Evolutionary conservation across 2,329 filamentous ascomycete species (phyloP), one percentile per base, ranked within the genome.

Genomic region (Colletotrichum musae): DNA sequence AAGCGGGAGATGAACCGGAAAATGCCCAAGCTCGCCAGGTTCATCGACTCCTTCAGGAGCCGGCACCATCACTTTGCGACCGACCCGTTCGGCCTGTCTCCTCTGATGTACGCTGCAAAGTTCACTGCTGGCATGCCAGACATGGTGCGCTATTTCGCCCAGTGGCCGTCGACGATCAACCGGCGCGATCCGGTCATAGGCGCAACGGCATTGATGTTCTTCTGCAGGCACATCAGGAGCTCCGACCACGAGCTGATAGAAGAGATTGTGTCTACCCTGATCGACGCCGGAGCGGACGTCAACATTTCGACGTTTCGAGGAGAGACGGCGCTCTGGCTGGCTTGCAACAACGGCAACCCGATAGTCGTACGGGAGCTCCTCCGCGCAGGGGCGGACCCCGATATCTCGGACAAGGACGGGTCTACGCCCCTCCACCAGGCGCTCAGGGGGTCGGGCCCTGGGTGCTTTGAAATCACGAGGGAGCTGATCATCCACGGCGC

Each of bases 91-190:
- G 64, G 66, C 2, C 63, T 72, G 15, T 71, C 65, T 2, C 32
- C 64, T 3, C 51, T 75, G 2, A 73, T 74, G 70, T 53, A 61
- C 36, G 73, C 73, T 24, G 71, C 70, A 6, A 58, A 59, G 9
- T 71, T 48, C 7, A 21, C 45, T 2, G 10, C 26, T 2, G 69
- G 69, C 16, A 57, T 64, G 3, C 48, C 57, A 6, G 54, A 67
- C 13, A 66, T 75, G 63, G 48, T 75, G 7, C 18, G 68, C 6
- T 52, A 68, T 36, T 39, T 75, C 16, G 58, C 73, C 9, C 36
- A 72, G 28, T 64, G 66, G 58, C 41, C 64, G 4, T 21, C 66
- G 4, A 28, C 72, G 6, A 18, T 70, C 24, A 74, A 74, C 63
- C 53, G 60, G 9, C 63, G 71, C 21, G 67, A 53, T 13, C 24